A percentile compares a stretch with the other conserved stretches of the same genome.
Evolutionary conservation across 169 alveolate species (phyloP).

Genomic region (Plasmodium gonderi): DNA sequence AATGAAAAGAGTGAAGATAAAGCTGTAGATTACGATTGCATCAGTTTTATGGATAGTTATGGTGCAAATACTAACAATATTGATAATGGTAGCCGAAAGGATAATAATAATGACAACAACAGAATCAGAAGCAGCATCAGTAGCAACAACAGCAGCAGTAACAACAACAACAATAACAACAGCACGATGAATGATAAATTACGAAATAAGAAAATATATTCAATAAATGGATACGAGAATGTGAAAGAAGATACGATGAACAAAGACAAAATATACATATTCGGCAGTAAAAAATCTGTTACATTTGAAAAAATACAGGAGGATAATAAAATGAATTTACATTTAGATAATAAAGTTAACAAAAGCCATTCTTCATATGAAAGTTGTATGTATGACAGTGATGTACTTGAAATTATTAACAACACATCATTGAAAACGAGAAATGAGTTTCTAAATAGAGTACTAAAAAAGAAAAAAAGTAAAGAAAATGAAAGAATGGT

Average conservation of each 20-base stretch:
- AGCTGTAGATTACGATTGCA: neutral
- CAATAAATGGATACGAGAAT: neutral
- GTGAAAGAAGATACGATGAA: neutral
- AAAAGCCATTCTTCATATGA: neutral
- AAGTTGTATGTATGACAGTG: neutral
- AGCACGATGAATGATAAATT: neutral
- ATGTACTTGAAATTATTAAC: conserved; percentile 44
- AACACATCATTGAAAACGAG: conserved; percentile 67
- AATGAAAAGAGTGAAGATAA: neutral
- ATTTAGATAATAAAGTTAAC: neutral
- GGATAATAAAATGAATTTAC: neutral
- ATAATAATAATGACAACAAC: neutral
- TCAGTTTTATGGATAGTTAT: neutral
- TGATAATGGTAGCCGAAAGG: neutral
- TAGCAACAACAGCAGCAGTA: neutral
- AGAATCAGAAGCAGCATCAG: neutral
- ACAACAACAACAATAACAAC: neutral
- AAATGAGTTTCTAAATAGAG: conserved; percentile 34
- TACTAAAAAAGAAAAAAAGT: conserved; percentile 30
- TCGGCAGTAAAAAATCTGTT: conserved; percentile 58
- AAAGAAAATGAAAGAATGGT: neutral
- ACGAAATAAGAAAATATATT: neutral
- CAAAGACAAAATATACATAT: conserved; percentile 7
- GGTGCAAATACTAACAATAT: neutral
- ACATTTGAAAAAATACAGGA: conserved; percentile 68